phyloP scores from a whole-genome alignment of 1,139 yeast species.

The Geotrichum macrosporum region DNA sequence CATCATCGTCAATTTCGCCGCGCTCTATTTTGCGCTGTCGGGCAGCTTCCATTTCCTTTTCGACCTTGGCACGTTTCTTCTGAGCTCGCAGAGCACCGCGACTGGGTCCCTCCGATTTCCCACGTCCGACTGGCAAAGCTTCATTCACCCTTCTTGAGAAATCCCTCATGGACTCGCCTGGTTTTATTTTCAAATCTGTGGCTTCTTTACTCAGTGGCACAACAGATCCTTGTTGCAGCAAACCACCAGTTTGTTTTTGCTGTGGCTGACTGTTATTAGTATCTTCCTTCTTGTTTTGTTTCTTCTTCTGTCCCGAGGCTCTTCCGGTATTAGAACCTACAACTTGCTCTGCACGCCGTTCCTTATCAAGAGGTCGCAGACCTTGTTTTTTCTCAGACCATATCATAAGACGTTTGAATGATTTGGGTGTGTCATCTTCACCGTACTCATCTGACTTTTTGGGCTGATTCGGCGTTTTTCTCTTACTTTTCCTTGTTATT shows the following conservation, averaged over 20 bases:
- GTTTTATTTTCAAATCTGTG: conserved; percentile 28
- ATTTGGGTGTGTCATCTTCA: conserved; percentile 36
- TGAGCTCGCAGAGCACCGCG: conserved; percentile 11
- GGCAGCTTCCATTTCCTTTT: conserved; percentile 14
- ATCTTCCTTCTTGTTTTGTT: too few species aligned
- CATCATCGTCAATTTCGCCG: conserved; percentile 21
- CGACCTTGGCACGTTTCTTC: conserved; percentile 7
- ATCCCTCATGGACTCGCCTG: conserved; percentile 39
- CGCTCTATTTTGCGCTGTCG: conserved; percentile 21
- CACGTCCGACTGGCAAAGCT: conserved; percentile 39
- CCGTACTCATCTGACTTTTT: conserved; percentile 19
- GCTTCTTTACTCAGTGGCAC: neutral
- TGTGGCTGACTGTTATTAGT: too few species aligned
- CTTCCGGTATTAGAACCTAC: conserved; percentile 1
- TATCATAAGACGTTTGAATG: conserved; percentile 33
- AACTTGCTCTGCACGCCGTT: neutral
- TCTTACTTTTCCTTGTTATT: conserved; percentile 21
- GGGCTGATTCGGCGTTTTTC: conserved; percentile 17
- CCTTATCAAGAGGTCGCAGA: conserved; percentile 16
- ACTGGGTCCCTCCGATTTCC: conserved; percentile 26
- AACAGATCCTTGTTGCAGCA: conserved; percentile 1
- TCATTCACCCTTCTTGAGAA: conserved; percentile 40
- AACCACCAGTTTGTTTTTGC: too few species aligned
- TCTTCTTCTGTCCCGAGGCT: conserved; percentile 4
- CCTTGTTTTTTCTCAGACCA: conserved; percentile 25